phyloP scores from a whole-genome alignment of 805 yeast species.

The Huiozyma sinensis region DNA sequence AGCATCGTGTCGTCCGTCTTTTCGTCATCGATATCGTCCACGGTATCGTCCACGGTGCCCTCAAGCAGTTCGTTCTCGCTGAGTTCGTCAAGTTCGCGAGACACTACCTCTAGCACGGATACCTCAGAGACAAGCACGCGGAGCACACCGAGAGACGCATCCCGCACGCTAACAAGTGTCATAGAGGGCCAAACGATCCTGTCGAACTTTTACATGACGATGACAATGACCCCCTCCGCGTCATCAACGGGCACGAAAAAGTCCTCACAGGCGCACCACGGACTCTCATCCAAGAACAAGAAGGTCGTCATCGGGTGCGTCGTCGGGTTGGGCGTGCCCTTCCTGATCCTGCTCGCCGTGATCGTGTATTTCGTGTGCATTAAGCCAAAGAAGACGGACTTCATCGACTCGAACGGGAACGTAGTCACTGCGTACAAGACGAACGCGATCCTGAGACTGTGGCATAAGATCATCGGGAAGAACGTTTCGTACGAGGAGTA shows the following conservation, averaged over 20 bases:
- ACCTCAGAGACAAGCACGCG: too few relatives aligned
- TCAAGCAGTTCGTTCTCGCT: not conserved
- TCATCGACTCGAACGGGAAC: slow-evolving; percentile 25
- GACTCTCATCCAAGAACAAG: slow-evolving; percentile 37
- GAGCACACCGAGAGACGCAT: slow-evolving; percentile 7
- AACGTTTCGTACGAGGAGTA: slow-evolving; percentile 15
- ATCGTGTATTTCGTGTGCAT: slow-evolving; percentile 16
- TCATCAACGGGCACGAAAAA: slow-evolving; percentile 17
- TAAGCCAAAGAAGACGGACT: slow-evolving; percentile 19
- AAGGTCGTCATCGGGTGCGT: slow-evolving; percentile 54
- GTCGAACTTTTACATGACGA: slow-evolving; percentile 21
- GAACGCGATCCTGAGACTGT: slow-evolving; percentile 15
- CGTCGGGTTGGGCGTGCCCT: slow-evolving; percentile 59
- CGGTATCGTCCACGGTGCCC: not conserved
- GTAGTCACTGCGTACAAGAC: slow-evolving; percentile 21
- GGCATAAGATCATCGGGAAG: slow-evolving; percentile 16
- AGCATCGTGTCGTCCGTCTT: not conserved
- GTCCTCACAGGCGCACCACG: slow-evolving; percentile 17
- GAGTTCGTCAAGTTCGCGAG: too few relatives aligned
- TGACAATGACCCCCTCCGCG: slow-evolving; percentile 21
- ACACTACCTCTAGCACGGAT: too few relatives aligned
- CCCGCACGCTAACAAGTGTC: slow-evolving; percentile 15
- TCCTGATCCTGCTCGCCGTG: slow-evolving; percentile 21
- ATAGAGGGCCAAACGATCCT: slow-evolving; percentile 25
- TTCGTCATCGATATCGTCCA: not conserved